These are phyloP conservation scores for Ceratocystis alfenasii DNA, from an alignment of 2,329 filamentous ascomycete genomes.

Conservation along the genomic window DNA sequence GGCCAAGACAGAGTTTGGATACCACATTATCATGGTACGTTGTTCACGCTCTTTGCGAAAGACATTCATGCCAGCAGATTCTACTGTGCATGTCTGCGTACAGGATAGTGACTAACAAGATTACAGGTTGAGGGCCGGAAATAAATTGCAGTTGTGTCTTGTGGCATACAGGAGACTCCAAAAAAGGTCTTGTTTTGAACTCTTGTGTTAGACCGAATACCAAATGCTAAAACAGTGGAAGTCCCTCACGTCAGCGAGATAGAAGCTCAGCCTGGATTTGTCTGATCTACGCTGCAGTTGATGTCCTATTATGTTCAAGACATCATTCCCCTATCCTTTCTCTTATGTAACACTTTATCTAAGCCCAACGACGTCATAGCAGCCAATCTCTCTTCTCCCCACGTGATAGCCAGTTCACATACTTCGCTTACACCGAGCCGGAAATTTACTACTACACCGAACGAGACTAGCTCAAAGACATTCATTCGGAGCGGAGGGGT, in stretches of 20 bases:
- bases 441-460: background rate
- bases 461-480: background rate
- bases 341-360: background rate
- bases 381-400: background rate
- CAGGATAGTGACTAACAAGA: background rate
- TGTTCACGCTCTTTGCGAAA: background rate
- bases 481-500: background rate
- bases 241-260: background rate
- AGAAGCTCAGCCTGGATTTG: background rate
- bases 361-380: conserved; percentile 5
- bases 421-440: conserved; percentile 2
- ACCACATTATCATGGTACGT: conserved; percentile 67
- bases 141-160: conserved; percentile 24
- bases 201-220: background rate
- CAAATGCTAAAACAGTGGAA: conserved; percentile 2
- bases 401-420: background rate
- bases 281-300: background rate
- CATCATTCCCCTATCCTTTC: background rate
- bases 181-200: background rate
- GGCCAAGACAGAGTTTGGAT: conserved; percentile 62
- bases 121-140: conserved; percentile 34
- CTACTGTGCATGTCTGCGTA: background rate
- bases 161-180: background rate
- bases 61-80: background rate
- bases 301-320: background rate